Percentiles rank a stretch among this genome's conserved stretches.
phyloP scores from a whole-genome alignment of 139 green algal genomes.

The Tetradesmus obliquus region DNA sequence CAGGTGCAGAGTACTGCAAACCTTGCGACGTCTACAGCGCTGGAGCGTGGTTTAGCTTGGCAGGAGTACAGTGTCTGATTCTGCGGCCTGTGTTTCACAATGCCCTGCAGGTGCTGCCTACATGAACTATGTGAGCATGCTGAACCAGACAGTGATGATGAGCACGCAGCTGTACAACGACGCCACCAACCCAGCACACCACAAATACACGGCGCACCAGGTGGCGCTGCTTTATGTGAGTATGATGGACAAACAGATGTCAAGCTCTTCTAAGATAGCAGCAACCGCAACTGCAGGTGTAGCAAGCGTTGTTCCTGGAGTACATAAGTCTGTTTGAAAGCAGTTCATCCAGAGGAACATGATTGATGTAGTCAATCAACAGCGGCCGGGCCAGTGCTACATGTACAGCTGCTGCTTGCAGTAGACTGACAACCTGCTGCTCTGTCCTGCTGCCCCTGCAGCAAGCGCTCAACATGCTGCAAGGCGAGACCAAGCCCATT shows the following conservation, averaged over 20 bases:
- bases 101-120: conserved; percentile 57
- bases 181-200: conserved; percentile 64
- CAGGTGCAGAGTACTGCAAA: no score
- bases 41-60: no score
- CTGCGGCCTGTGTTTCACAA: neutral
- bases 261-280: neutral
- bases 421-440: neutral
- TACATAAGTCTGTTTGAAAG: neutral
- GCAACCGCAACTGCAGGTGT: neutral
- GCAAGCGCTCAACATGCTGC: conserved; percentile 76
- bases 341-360: neutral
- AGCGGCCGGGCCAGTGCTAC: neutral
- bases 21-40: no score
- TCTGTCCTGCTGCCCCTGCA: conserved; percentile 35
- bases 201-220: conserved; percentile 77
- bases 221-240: conserved; percentile 75
- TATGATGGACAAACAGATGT: neutral
- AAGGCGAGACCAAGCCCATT: conserved; percentile 74
- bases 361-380: no score
- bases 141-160: conserved; percentile 77
- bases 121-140: conserved; percentile 60
- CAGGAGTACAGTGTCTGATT: no score
- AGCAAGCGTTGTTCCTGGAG: neutral
- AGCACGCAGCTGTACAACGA: conserved; percentile 77
- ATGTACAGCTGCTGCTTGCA: neutral